phyloP scores from a whole-genome alignment of 768 basidiomycete species.

The Boletus vermiculosoides region DNA sequence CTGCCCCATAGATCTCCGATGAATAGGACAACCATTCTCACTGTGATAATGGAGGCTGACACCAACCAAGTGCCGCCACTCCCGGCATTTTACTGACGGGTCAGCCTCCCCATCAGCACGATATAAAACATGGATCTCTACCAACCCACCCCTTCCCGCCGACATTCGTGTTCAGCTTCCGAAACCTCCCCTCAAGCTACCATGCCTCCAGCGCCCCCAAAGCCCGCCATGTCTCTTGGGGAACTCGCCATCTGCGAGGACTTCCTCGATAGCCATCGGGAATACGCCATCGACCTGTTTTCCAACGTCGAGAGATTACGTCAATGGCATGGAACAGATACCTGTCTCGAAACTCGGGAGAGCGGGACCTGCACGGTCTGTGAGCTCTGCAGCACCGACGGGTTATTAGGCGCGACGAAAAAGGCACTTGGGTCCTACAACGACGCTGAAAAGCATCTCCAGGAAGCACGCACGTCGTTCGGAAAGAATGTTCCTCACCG shows the following conservation, averaged over 20 bases:
- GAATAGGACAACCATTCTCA: not conserved
- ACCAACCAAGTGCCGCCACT: not conserved
- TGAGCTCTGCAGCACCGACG: conserved; percentile 5
- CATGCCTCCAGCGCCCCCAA: conserved; percentile 3
- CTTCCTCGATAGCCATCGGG: conserved; percentile 10
- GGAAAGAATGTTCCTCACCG: not conserved
- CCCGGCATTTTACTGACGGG: not conserved
- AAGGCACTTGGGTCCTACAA: conserved; percentile 7
- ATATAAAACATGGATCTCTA: not conserved
- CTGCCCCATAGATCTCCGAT: too few species aligned
- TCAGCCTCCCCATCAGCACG: conserved; percentile 11
- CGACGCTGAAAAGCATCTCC: conserved; percentile 7
- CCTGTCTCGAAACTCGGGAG: not conserved
- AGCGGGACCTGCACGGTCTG: conserved; percentile 11
- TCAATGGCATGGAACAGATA: not conserved
- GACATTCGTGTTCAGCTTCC: not conserved
- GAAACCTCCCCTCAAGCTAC: not conserved
- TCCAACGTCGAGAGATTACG: conserved; percentile 6
- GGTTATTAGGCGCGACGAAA: conserved; percentile 8
- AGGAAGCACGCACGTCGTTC: conserved; percentile 3
- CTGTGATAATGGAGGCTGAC: conserved; percentile 4
- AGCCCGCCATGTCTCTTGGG: conserved; percentile 7
- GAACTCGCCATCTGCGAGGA: conserved; percentile 17
- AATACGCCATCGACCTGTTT: conserved; percentile 12
- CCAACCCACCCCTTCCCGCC: not conserved